phyloP scores from a whole-genome alignment of 2,329 filamentous ascomycete genomes.

The Aspergillus sp. region DNA sequence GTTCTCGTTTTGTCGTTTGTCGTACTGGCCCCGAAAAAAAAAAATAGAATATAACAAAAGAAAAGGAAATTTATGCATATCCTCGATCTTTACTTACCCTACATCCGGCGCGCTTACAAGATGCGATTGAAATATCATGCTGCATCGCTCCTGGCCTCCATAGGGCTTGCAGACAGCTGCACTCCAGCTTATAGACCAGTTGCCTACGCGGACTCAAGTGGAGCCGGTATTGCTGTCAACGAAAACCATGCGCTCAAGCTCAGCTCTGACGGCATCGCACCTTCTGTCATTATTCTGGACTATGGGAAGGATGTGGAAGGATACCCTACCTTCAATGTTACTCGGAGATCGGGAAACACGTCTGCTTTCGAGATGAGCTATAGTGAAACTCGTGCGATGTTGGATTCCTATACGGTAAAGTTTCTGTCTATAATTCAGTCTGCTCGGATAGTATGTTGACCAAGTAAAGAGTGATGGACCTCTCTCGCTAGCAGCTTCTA shows the following conservation, averaged over 20 bases:
- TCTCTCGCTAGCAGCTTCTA: slow-evolving; percentile 28
- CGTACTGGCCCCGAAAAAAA: background rate
- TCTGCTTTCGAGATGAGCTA: slow-evolving; percentile 9
- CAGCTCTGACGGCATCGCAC: background rate
- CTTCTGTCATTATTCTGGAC: slow-evolving; percentile 6
- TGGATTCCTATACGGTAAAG: slow-evolving; percentile 8
- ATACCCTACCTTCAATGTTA: slow-evolving; percentile 6
- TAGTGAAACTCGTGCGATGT: slow-evolving; percentile 6
- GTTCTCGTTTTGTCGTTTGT: background rate
- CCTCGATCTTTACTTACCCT: no score
- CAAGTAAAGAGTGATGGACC: slow-evolving; percentile 18
- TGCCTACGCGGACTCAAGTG: background rate
- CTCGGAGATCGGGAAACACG: slow-evolving; percentile 3
- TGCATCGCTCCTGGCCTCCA: background rate
- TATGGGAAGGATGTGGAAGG: slow-evolving; percentile 11
- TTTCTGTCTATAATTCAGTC: background rate
- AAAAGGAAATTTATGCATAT: background rate
- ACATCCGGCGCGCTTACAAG: background rate
- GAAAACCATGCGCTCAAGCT: background rate
- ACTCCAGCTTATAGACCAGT: background rate
- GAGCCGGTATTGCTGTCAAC: background rate
- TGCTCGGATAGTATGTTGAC: background rate
- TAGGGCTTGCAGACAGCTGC: background rate
- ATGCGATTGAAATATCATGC: background rate
- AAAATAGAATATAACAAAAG: background rate